Evolutionary conservation across 169 alveolate genomes (phyloP).

Genomic region (Plasmodium gallinaceum): DNA sequence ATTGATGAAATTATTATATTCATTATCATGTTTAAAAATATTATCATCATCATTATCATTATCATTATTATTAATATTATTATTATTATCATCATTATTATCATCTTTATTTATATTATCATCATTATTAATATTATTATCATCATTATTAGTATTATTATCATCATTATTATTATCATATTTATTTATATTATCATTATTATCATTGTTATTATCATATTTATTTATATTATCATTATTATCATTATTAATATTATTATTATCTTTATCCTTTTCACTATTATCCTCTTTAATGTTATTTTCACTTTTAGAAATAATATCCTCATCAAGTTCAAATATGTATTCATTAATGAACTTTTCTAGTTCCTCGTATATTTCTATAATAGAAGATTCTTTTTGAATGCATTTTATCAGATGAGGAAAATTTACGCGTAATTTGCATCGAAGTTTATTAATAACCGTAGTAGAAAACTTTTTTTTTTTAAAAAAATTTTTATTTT

Average conservation of each 20-base stretch:
- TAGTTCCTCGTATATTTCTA: slow-evolving; percentile 16
- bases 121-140: background rate
- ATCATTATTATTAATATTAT: background rate
- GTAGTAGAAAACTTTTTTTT: background rate
- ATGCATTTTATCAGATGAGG: slow-evolving; percentile 38
- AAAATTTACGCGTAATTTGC: slow-evolving; percentile 32
- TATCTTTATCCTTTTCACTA: background rate
- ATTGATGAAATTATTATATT: background rate
- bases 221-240: background rate
- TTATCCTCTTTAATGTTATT: background rate
- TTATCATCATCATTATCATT: background rate
- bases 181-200: background rate
- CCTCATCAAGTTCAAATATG: background rate
- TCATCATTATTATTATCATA: slow-evolving; percentile 1
- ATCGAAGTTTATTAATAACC: slow-evolving; percentile 13
- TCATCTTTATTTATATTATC: background rate
- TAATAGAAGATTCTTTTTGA: slow-evolving; percentile 35
- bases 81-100: background rate
- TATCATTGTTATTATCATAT: background rate
- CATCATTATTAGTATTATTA: background rate
- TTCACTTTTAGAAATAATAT: background rate
- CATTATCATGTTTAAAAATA: background rate
- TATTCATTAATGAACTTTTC: slow-evolving; percentile 34
- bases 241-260: background rate
- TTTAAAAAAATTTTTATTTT: slow-evolving; percentile 13